Percentiles rank a stretch among this genome's conserved stretches.
Evolutionary conservation across 2,329 filamentous ascomycete genomes (phyloP).

Genomic region (Fusarium nematophilum): DNA sequence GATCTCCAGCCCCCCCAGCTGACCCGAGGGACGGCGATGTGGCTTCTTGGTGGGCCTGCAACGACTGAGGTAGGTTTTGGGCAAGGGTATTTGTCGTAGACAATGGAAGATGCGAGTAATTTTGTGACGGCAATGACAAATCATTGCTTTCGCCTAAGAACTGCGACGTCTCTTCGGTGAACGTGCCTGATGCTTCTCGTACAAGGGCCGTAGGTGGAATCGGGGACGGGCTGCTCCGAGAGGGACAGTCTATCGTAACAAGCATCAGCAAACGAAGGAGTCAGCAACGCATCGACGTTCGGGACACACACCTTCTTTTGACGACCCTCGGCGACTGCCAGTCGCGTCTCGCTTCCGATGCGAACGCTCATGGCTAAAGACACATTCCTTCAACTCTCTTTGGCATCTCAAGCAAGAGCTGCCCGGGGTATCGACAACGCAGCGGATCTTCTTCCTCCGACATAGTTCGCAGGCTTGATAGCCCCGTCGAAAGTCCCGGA

Average conservation of each 20-base stretch:
- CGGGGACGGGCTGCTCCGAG: not conserved
- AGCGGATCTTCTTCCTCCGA: slow-evolving; percentile 32
- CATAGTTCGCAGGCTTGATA: slow-evolving; percentile 33
- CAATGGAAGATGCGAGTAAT: not conserved
- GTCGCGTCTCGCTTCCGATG: not conserved
- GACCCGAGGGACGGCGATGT: not conserved
- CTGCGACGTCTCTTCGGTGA: not conserved
- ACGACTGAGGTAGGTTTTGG: not conserved
- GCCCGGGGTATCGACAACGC: slow-evolving; percentile 17
- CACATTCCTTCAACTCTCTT: slow-evolving; percentile 19
- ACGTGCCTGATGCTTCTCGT: not conserved
- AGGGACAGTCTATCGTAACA: too few species aligned
- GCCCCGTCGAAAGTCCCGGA: slow-evolving; percentile 27
- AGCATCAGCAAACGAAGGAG: too few species aligned
- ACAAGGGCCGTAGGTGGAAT: not conserved
- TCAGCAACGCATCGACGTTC: too few species aligned
- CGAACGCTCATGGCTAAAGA: slow-evolving; percentile 22
- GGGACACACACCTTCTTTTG: not conserved
- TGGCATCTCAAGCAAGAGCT: slow-evolving; percentile 23
- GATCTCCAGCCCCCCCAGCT: not conserved
- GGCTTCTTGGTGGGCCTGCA: not conserved
- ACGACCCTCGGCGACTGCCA: not conserved
- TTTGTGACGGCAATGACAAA: not conserved
- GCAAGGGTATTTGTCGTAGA: not conserved
- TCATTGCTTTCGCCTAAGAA: not conserved